These are phyloP conservation scores for Lactarius vividus DNA, from an alignment of 768 basidiomycete genomes.

Conservation along the genomic window DNA sequence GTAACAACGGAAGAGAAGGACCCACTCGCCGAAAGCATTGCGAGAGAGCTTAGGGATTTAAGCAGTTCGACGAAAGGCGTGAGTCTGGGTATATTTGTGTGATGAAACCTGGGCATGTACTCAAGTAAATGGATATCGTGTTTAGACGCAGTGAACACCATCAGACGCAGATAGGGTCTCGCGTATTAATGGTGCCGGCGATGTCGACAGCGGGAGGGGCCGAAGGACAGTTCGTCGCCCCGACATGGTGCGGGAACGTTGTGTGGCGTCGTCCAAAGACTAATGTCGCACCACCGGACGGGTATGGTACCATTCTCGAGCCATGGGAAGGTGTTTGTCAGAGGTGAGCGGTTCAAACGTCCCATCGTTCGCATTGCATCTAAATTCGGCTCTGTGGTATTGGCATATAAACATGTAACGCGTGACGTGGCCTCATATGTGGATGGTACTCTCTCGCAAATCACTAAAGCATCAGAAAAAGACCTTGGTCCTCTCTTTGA, in stretches of 20 bases:
- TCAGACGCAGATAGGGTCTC: too few relatives aligned
- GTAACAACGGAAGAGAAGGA: constrained; percentile 48
- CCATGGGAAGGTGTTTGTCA: constrained; percentile 91
- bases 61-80: constrained; percentile 49
- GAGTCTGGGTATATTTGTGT: constrained; percentile 29
- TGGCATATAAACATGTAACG: too few relatives aligned
- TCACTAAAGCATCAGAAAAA: too few relatives aligned
- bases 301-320: constrained; percentile 79
- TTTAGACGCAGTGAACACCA: too few relatives aligned
- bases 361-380: not conserved
- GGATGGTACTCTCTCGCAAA: too few relatives aligned
- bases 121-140: too few relatives aligned
- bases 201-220: constrained; percentile 75
- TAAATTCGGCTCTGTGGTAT: constrained; percentile 39
- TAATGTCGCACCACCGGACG: constrained; percentile 55
- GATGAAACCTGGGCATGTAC: not conserved
- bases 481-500: not conserved
- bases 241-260: constrained; percentile 69
- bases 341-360: constrained; percentile 49
- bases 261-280: not conserved
- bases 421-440: too few relatives aligned
- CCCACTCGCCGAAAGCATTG: constrained; percentile 64
- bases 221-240: constrained; percentile 87
- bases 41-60: constrained; percentile 66
- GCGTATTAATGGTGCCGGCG: too few relatives aligned